phyloP scores from a whole-genome alignment of 129 eudicot species.

The Tagetes erecta region DNA sequence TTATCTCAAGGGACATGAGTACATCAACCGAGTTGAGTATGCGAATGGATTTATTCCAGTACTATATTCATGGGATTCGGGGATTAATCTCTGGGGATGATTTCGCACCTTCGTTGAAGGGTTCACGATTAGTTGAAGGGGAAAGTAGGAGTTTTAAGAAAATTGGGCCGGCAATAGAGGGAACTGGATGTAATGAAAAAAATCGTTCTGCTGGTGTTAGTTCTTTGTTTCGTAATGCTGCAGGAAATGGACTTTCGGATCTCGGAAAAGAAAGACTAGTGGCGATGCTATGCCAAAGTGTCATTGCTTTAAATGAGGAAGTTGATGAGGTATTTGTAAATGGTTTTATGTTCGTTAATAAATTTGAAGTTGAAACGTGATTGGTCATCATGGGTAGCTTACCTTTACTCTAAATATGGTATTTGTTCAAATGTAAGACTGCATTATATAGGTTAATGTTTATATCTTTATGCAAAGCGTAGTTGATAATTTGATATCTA shows the following conservation, averaged over 20 bases:
- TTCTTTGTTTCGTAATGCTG: conserved; percentile 49
- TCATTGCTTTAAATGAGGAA: conserved; percentile 52
- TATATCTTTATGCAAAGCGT: neutral
- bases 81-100: conserved; percentile 49
- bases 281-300: conserved; percentile 53
- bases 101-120: conserved; percentile 33
- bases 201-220: conserved; percentile 20
- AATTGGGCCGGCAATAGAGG: conserved; percentile 11
- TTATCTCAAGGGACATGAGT: conserved; percentile 34
- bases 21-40: conserved; percentile 23
- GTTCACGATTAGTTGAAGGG: conserved; percentile 29
- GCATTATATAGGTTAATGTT: neutral
- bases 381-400: neutral
- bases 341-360: neutral
- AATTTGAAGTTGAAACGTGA: neutral
- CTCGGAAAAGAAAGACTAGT: conserved; percentile 49
- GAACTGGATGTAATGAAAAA: conserved; percentile 15
- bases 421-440: neutral
- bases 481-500: neutral
- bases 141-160: conserved; percentile 14
- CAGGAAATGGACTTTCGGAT: conserved; percentile 48
- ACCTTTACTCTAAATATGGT: neutral
- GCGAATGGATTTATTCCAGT: conserved; percentile 74
- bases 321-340: conserved; percentile 64
- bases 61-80: conserved; percentile 45